phyloP scores from a whole-genome alignment of 768 basidiomycete species.

The Ramaria sp. region DNA sequence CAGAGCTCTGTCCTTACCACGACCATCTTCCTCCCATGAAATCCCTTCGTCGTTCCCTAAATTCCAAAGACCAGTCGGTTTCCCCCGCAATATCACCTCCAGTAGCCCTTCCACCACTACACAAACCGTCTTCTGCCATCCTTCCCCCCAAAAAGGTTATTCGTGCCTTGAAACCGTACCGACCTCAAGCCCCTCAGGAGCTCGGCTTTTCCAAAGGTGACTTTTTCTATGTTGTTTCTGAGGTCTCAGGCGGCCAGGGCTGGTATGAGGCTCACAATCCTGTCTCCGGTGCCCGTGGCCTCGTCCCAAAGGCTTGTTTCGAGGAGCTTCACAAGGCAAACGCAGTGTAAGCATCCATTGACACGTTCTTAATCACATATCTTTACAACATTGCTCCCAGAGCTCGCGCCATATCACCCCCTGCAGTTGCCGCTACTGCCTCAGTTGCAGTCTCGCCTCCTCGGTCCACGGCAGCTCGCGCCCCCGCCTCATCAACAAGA shows the following conservation, averaged over 20 bases:
- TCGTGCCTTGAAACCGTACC: constrained; percentile 60
- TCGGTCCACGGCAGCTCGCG: constrained; percentile 15
- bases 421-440: not conserved
- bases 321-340: constrained; percentile 80
- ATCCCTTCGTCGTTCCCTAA: constrained; percentile 73
- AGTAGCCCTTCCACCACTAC: constrained; percentile 51
- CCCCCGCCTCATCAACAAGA: constrained; percentile 21
- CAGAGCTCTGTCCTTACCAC: not conserved
- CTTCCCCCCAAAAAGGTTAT: constrained; percentile 93
- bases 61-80: constrained; percentile 44
- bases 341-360: constrained; percentile 37
- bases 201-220: constrained; percentile 90
- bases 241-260: constrained; percentile 40
- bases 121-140: constrained; percentile 59
- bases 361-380: not conserved
- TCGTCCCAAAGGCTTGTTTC: constrained; percentile 80
- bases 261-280: constrained; percentile 98
- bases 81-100: constrained; percentile 57
- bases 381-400: not conserved
- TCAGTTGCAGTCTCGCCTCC: constrained; percentile 18
- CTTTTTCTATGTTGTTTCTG: constrained; percentile 91
- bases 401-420: constrained; percentile 5
- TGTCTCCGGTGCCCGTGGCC: constrained; percentile 77
- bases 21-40: constrained; percentile 45
- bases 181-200: constrained; percentile 67